Percentiles rank a stretch among this genome's conserved stretches.
Conservation (phyloP, 31 red algal species). For the Odonthalia washingtoniensis region DNA sequence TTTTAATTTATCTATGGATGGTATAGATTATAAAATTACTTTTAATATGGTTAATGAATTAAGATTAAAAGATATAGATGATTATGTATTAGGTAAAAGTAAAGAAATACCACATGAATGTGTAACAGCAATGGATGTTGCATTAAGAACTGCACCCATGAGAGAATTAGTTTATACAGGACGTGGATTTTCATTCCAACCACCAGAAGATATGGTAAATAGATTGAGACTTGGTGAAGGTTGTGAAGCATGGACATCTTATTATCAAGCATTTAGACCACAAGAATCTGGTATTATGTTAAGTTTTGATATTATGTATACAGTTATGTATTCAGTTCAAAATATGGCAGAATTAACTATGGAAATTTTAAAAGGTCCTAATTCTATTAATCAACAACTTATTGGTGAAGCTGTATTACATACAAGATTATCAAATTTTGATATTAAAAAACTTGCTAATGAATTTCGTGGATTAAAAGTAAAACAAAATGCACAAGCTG, state of each 20-base stretch:
- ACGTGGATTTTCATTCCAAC: slow-evolving; percentile 55
- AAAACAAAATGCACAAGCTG: slow-evolving; percentile 35
- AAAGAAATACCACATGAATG: slow-evolving; percentile 49
- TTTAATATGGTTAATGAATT: slow-evolving; percentile 56
- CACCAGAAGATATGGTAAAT: slow-evolving; percentile 32
- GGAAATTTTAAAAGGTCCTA: slow-evolving; percentile 49
- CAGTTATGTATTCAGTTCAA: slow-evolving; percentile 62
- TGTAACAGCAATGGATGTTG: slow-evolving; percentile 60
- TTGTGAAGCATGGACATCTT: slow-evolving; percentile 74
- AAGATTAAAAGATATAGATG: slow-evolving; percentile 49
- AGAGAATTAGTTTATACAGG: slow-evolving; percentile 71
- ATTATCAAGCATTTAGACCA: slow-evolving; percentile 67
- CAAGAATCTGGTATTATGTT: slow-evolving; percentile 59
- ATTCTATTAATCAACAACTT: neutral
- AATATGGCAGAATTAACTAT: slow-evolving; percentile 62
- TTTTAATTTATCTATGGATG: slow-evolving; percentile 40
- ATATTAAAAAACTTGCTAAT: slow-evolving; percentile 56
- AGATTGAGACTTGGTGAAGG: slow-evolving; percentile 53
- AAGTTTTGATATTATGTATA: slow-evolving; percentile 73
- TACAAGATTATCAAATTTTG: slow-evolving; percentile 16
- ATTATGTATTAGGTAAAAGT: slow-evolving; percentile 49
- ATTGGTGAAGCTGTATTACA: neutral
- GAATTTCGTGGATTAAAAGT: slow-evolving; percentile 64
- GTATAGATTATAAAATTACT: slow-evolving; percentile 48
- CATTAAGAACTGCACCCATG: slow-evolving; percentile 58